These are phyloP conservation scores for Barnettozyma salicaria DNA, from an alignment of 805 yeast genomes.

Conservation along the genomic window DNA sequence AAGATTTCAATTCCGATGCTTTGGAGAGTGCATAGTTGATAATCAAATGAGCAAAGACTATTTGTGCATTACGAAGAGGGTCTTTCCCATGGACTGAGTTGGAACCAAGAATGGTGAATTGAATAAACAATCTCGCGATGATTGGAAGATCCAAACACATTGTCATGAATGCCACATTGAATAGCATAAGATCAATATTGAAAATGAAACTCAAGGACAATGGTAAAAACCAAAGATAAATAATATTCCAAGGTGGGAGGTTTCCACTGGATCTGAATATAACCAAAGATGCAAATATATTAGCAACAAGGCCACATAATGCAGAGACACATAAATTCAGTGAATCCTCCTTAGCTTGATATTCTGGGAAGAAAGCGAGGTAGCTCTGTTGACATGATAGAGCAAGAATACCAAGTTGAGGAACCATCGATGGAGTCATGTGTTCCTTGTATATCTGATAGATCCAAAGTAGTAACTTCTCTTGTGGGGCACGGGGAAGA, in stretches of 20 bases:
- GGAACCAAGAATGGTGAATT: constrained; percentile 18
- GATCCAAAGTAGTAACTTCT: constrained; percentile 17
- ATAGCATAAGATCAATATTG: constrained; percentile 21
- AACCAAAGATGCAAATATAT: constrained; percentile 20
- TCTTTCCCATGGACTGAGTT: constrained; percentile 19
- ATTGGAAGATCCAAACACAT: constrained; percentile 26
- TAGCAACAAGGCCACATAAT: constrained; percentile 21
- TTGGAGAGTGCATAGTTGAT: constrained; percentile 24
- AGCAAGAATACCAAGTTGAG: constrained; percentile 24
- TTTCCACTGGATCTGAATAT: constrained; percentile 9
- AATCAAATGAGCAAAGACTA: constrained; percentile 24
- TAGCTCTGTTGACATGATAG: constrained; percentile 22
- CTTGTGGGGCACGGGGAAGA: constrained; percentile 19
- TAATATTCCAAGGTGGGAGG: constrained; percentile 30
- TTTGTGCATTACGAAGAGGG: constrained; percentile 13
- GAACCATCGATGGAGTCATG: constrained; percentile 21
- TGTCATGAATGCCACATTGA: constrained; percentile 29
- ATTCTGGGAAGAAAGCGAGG: constrained; percentile 10
- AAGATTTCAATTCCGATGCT: constrained; percentile 32
- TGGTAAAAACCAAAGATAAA: constrained; percentile 31
- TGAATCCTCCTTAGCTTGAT: constrained; percentile 13
- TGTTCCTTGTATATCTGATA: constrained; percentile 15
- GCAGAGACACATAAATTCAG: constrained; percentile 21
- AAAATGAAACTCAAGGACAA: constrained; percentile 27
- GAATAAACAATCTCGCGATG: constrained; percentile 19